Conservation (phyloP, 2,329 filamentous ascomycete species). For the Trichoderma arundinaceum region DNA sequence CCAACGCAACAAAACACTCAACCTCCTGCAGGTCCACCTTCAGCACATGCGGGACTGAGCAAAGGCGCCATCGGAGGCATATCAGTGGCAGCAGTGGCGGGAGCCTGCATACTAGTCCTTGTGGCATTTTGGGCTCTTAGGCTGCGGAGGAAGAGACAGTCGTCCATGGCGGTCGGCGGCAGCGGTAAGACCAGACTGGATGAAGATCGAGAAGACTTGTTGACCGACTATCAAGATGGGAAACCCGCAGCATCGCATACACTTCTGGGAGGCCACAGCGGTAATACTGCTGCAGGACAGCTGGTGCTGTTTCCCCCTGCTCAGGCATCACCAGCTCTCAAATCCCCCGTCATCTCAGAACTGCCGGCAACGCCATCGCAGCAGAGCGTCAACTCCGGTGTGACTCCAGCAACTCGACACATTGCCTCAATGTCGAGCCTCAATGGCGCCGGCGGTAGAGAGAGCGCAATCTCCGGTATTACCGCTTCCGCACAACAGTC, state of each 20-base stretch:
- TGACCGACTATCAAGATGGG: conserved; percentile 10
- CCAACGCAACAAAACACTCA: conserved; percentile 4
- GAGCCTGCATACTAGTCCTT: background rate
- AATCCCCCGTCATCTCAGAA: conserved; percentile 17
- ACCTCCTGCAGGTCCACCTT: conserved; percentile 6
- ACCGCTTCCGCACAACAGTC: background rate
- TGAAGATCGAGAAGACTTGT: background rate
- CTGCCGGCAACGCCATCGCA: conserved; percentile 25
- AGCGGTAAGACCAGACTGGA: conserved; percentile 5
- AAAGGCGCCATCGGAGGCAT: conserved; percentile 28
- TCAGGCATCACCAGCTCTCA: background rate
- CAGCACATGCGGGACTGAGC: conserved; percentile 1
- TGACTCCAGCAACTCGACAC: conserved; percentile 9
- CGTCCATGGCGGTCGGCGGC: background rate
- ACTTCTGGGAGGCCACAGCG: too few species aligned
- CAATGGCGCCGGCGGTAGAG: conserved; percentile 7
- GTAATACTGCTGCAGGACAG: conserved; percentile 2
- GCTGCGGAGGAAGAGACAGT: background rate
- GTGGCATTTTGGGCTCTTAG: conserved; percentile 1
- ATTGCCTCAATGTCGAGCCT: conserved; percentile 15
- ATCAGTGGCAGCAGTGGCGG: conserved; percentile 9
- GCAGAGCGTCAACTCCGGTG: conserved; percentile 16
- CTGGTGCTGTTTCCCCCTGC: conserved; percentile 2
- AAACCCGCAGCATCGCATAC: too few species aligned
- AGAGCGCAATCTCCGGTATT: conserved; percentile 16